phyloP scores from a whole-genome alignment of 2,329 filamentous ascomycete genomes.

The Mycosphaerelloides madeirae region DNA sequence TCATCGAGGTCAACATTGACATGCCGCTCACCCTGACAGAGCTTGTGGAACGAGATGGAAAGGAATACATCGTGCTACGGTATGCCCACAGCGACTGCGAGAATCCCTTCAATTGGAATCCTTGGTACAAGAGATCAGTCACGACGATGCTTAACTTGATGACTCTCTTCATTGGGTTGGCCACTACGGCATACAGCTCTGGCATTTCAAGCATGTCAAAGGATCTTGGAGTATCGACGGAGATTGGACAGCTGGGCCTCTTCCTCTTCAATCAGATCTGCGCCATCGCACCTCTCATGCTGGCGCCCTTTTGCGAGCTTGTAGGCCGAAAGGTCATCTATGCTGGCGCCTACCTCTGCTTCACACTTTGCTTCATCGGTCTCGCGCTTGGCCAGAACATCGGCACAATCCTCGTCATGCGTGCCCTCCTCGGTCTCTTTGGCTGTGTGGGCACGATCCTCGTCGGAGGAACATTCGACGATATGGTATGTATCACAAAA shows the following conservation, averaged over 20 bases:
- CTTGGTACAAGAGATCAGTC: constrained; percentile 43
- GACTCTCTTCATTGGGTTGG: constrained; percentile 52
- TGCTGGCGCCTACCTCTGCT: constrained; percentile 43
- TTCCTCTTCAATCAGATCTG: constrained; percentile 50
- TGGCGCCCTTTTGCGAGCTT: constrained; percentile 49
- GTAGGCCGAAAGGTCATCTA: constrained; percentile 47
- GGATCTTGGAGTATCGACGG: constrained; percentile 41
- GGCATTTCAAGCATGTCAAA: constrained; percentile 45
- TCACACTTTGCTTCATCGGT: constrained; percentile 47
- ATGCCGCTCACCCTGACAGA: constrained; percentile 47
- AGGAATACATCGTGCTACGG: constrained; percentile 44
- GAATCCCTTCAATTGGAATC: constrained; percentile 50
- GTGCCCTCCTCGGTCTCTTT: constrained; percentile 46
- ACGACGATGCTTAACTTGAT: constrained; percentile 47
- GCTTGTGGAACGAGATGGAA: constrained; percentile 39
- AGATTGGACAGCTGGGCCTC: constrained; percentile 47
- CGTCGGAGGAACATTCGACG: constrained; percentile 48
- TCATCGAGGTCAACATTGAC: constrained; percentile 45
- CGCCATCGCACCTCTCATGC: constrained; percentile 45
- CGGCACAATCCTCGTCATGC: constrained; percentile 45
- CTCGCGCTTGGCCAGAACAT: constrained; percentile 47
- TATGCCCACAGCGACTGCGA: constrained; percentile 45
- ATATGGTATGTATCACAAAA: too few species aligned
- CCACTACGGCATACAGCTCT: constrained; percentile 51
- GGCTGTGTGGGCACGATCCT: constrained; percentile 49